Base-by-base conservation (phyloP, 1,139 yeast species). In the Zygoascus meyerae region DNA sequence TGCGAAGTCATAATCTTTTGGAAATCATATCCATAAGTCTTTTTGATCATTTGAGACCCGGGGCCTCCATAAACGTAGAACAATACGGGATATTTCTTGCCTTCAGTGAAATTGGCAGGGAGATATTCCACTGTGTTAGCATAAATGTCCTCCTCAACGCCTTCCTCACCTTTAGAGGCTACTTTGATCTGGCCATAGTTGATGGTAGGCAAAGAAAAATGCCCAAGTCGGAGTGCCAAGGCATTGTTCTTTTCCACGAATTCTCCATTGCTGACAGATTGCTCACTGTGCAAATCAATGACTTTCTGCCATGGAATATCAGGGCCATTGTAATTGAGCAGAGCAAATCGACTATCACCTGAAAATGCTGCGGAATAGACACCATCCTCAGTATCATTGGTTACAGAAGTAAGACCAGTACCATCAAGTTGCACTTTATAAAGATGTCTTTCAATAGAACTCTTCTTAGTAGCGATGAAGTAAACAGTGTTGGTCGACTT, bases 1-100 rank as follows among this genome's bases (percentile, higher is more conserved):
- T 85, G 66, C 1, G 95, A 79, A 11, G 86, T 77, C 1, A 83
- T 75, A 8, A 83, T 73, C 40, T 83, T 83, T 59, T 84, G 85
- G 63, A 86, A 86, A 34, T 78, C 84, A 38, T 82, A 66, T 1
- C 64, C 61, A 55, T 75, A 83, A 35, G 69, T 60, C 47, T 82
- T 75, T 40, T 69, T 74, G 4, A 83, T 83, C 30, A 78, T 75
- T 61, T 84, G 92, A 1, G 95, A 83, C 0, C 95, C 96, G 0
- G 99, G 99, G 0, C 97, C 98, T 3, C 95, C 97, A 63, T 92
- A 92, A 4, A 82, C 86, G 55, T 80, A 81, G 21, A 90, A 95
- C 48, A 92, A 66, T 2, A 92, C 64, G 0, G 97, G 97, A 61
- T 90, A 82, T 60, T 82, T 78, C 36, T 56, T 53, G 30, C 54